Evolutionary conservation across 2,329 filamentous ascomycete species (phyloP), one percentile per base, ranked within the genome.

Genomic region (Trichoderma hamatum): DNA sequence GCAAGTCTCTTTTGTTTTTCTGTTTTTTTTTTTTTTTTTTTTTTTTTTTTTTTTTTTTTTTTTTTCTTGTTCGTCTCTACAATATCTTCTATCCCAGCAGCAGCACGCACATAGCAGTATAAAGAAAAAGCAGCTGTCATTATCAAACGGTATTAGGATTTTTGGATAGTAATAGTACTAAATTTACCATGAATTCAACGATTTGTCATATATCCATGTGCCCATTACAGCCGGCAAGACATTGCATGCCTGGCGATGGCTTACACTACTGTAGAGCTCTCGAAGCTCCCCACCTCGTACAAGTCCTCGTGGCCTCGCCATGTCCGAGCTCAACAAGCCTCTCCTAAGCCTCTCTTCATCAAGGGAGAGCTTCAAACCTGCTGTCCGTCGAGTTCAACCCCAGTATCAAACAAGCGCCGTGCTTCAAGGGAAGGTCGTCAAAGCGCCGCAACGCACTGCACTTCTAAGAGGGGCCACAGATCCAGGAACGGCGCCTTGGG

Each of bases 221-320:
- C 55, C 62, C 69, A 69, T 69, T 64, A 60, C 69, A 62, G 52
- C 55, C 51, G 24, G 36, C 69, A 43, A 72, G 70, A 72, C 72
- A 73, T 72, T 72, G 52, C 70, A 69, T 71, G 32, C 21, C 34
- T 46, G 26, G 69, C 72, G 74, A 73, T 74, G 71, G 10, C 43
- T 19, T 43, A 43, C 49, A 32, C 28, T 36, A 32, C 61, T 51
- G 21, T 19, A 21, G 52, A 55, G 26, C 21, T 16, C 4, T 49
- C 10, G 13, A 26, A 59, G 24, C 24, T 43, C 39, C 5, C 30
- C 63, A 36, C 32, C 19, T 43, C 19, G 6, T 43, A 55, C 52
- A 55, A 5, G 3, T 30, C 28, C 52, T n/a, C 7, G 5, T 30
- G 26, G 16, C 28, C 14, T n/a, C 24, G 52, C 52, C 52, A 21